Evolutionary conservation across 2,329 filamentous ascomycete genomes (phyloP).

Genomic region (Chrysoporthe austroafricana): DNA sequence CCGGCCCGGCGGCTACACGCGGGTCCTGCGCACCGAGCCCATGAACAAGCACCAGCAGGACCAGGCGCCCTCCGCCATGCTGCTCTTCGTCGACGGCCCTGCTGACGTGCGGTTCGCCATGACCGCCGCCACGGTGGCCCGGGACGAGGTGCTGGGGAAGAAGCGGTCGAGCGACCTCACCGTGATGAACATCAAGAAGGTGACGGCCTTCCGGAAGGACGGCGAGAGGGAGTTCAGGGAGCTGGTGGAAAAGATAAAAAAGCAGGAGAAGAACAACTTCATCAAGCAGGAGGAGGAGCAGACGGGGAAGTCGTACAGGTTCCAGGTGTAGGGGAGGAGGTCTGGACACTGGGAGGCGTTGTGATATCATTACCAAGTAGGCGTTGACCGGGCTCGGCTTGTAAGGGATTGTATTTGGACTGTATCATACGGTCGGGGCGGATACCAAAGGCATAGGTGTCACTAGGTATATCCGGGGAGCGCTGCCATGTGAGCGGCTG

Average conservation of each 20-base stretch:
- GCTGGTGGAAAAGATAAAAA: constrained; percentile 55
- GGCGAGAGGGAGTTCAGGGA: constrained; percentile 71
- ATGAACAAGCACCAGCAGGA: constrained; percentile 80
- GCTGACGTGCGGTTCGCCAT: constrained; percentile 93
- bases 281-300: constrained; percentile 28
- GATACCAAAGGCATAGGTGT: not conserved
- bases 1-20: constrained; percentile 91
- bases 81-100: constrained; percentile 93
- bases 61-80: constrained; percentile 85
- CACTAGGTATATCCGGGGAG: not conserved
- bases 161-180: constrained; percentile 67
- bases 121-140: constrained; percentile 82
- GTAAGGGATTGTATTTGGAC: not conserved
- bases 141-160: constrained; percentile 59
- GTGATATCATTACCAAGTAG: constrained; percentile 8
- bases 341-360: not conserved
- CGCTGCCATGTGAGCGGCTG: not conserved
- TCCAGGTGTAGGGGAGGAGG: not conserved
- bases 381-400: constrained; percentile 10
- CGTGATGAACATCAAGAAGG: constrained; percentile 77
- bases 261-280: constrained; percentile 32
- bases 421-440: constrained; percentile 8
- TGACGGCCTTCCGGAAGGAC: constrained; percentile 72
- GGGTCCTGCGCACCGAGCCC: constrained; percentile 89
- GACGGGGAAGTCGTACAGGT: constrained; percentile 21